These are phyloP conservation scores for Aspergillus sclerotioniger DNA, from an alignment of 495 filamentous ascomycete species.

Conservation along the genomic window DNA sequence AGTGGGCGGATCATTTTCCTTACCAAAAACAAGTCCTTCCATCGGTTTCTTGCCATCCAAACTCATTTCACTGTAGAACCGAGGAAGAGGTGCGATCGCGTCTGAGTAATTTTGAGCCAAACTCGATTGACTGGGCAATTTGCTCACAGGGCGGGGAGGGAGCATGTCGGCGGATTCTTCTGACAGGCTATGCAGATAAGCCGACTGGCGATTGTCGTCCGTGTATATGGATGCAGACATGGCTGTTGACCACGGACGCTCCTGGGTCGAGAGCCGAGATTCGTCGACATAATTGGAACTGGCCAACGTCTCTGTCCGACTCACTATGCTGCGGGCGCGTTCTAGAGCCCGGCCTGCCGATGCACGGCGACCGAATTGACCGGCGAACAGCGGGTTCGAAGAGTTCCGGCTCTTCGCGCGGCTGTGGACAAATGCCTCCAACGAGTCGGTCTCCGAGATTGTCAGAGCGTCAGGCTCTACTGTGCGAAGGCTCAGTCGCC, in stretches of 20 bases:
- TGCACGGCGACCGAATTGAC: conserved; percentile 34
- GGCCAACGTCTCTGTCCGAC: conserved; percentile 40
- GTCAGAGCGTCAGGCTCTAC: conserved; percentile 36
- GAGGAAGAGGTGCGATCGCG: conserved; percentile 43
- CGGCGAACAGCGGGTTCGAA: conserved; percentile 43
- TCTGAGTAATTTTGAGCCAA: conserved; percentile 43
- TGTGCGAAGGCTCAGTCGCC: conserved; percentile 34
- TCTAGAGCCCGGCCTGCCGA: conserved; percentile 38
- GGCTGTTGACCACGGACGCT: conserved; percentile 38
- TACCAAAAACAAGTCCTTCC: conserved; percentile 6
- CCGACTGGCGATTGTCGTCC: conserved; percentile 35
- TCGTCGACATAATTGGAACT: conserved; percentile 38
- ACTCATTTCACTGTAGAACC: conserved; percentile 42
- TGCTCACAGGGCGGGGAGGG: conserved; percentile 12
- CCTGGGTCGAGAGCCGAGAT: conserved; percentile 32
- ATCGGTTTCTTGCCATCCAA: conserved; percentile 27
- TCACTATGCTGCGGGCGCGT: conserved; percentile 37
- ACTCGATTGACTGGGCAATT: conserved; percentile 38
- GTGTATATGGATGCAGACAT: conserved; percentile 43
- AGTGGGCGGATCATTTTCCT: conserved; percentile 2
- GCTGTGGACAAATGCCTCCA: conserved; percentile 47
- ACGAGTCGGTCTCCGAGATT: conserved; percentile 42
- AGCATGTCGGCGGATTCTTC: conserved; percentile 27
- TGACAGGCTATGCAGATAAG: conserved; percentile 24
- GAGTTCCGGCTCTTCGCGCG: conserved; percentile 45